Evolutionary conservation across 768 basidiomycete genomes (phyloP), one percentile per base, ranked within the genome.

Genomic region (Daedalea quercina): DNA sequence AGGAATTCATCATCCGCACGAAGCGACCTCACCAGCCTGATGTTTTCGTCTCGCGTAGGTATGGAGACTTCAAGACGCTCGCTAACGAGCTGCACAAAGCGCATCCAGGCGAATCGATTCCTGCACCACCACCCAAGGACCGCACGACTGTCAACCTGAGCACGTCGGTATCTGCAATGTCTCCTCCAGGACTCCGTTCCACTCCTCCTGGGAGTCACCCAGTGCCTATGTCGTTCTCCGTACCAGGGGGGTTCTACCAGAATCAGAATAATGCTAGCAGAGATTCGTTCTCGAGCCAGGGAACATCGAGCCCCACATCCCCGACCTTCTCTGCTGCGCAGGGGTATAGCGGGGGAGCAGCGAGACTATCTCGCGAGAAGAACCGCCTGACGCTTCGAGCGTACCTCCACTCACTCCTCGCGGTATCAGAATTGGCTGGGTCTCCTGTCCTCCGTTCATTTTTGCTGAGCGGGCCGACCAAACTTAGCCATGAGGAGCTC

Each of bases 1-100:
- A 98, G 89, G 96, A 98, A 76, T 99, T 99, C 66, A 84, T 99
- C 60, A 82, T 99, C 26, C 82, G 92, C 26, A 98, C 94, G 0
- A 78, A 85, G 15, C 77, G 93, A 40, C 79, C 82, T 6, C 76
- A 81, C 13, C 76, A 77, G 56, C 77, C 74, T 2, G 94, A 96
- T 57, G 77, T 92, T 1, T 93, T 82, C 67, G 96, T 98, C 3
- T 89, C 92, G 1, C 78, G 96, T 53, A 78, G 96, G 57, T 94
- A 98, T 65, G 95, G 95, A 7, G 96, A 99, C 67, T 99, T 99
- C 68, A 86, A 76, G 65, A 88, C 92, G 1, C 77, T 99, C 17
- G 84, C 85, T 1, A 79, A 84, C 45, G 92, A 96, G 91, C 81
- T 99, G 15, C 85, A 86, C 40, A 90, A 91, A 68, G 84, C 82